phyloP scores from a whole-genome alignment of 176 grass and related monocot genomes.

The Rhynchospora breviuscula region DNA sequence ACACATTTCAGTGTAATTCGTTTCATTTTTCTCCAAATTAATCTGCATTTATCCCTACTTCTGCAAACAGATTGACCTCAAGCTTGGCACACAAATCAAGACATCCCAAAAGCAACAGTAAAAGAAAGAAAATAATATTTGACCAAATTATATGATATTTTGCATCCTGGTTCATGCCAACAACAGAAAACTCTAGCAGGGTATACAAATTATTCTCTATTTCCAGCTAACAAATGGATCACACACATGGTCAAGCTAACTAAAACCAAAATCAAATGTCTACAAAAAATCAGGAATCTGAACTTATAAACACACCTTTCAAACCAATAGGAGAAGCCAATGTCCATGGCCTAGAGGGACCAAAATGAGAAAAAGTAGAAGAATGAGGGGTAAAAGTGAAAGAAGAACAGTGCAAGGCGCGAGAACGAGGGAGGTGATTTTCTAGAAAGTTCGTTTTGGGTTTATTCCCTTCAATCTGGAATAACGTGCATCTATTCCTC shows the following conservation, averaged over 20 bases:
- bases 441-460: background rate
- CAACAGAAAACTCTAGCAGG: background rate
- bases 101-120: background rate
- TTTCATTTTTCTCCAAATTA: background rate
- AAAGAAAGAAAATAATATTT: background rate
- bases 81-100: background rate
- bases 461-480: conserved; percentile 19
- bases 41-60: background rate
- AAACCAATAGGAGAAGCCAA: conserved; percentile 19
- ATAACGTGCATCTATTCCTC: background rate
- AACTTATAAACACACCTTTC: conserved; percentile 20
- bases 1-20: background rate
- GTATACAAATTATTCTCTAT: background rate
- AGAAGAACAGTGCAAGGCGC: conserved; percentile 9
- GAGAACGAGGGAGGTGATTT: background rate
- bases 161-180: background rate
- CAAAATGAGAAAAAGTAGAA: background rate
- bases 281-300: background rate
- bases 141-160: background rate
- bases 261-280: background rate
- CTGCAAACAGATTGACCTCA: background rate
- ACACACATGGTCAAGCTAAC: background rate
- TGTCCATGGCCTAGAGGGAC: conserved; percentile 2
- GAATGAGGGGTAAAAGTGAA: background rate
- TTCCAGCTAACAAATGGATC: background rate